Base-by-base conservation (phyloP, 2,329 filamentous ascomycete genomes). In the Periglandula ipomoeae region DNA sequence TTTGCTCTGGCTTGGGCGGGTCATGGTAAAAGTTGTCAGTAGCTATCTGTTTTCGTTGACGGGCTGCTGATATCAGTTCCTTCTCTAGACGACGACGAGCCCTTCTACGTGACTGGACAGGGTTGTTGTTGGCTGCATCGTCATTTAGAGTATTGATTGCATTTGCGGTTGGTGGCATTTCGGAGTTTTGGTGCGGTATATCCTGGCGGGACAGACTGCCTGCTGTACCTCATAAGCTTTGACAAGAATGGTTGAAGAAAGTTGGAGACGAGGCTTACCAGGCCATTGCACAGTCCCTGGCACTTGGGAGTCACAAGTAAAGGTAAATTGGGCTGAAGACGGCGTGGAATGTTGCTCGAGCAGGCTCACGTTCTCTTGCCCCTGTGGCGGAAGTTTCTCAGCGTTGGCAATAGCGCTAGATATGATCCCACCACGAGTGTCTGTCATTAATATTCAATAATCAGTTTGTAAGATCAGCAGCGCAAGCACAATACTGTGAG, bases 381-480 rank as follows among this genome's bases (percentile, higher is more conserved):
- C 85, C 57, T 74, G 76, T 2, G 79, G 74, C 13, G 79, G 76
- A 54, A 81, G 71, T 58, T 84, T 86, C 52, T 85, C 88, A 24
- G 89, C 89, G 62, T 89, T 94, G 52, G 90, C 89, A 60, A 95
- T 96, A 42, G 91, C 90, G 57, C 80, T 85, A 23, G 89, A 94
- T 55, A 96, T 96, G 62, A 96, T 95, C 48, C 90, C 89, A 10
- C 70, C 65, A 48, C 69, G 70, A 68, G 85, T 81, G 56, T 56
- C 38, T 40, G 11, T 46, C 51, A 23, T 44, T 17, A 19, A 20
- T 13, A 38, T 27, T 13, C n/a, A 10, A 22, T 5, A 8, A n/a
- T 46, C 26, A 51, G 24, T 23, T 43, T n/a, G 17, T 3, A 51
- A 30, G 42, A 17, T 13, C 35, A 27, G 5, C 34, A 48, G 17